Evolutionary conservation across 2,329 filamentous ascomycete genomes (phyloP).

Genomic region (Colletotrichum incanum): DNA sequence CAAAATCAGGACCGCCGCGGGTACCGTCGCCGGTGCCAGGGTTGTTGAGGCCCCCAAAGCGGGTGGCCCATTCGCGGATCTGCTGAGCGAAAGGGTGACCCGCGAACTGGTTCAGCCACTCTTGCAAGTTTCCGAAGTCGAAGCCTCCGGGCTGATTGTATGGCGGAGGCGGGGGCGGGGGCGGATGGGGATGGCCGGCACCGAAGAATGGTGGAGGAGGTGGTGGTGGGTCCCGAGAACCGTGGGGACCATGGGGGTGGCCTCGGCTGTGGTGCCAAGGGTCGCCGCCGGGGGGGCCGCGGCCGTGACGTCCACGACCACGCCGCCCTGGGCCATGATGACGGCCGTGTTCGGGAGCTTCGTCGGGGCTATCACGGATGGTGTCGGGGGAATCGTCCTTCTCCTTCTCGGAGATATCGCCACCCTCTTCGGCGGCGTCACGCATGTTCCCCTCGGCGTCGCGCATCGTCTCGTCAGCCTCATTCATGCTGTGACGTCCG

Average conservation of each 20-base stretch:
- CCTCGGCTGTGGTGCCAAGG: conserved; percentile 31
- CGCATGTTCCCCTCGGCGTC: conserved; percentile 46
- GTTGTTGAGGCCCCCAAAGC: conserved; percentile 22
- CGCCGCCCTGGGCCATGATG: conserved; percentile 45
- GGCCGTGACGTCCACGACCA: conserved; percentile 44
- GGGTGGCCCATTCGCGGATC: conserved; percentile 56
- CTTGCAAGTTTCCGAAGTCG: conserved; percentile 55
- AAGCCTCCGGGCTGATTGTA: conserved; percentile 48
- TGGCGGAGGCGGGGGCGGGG: conserved; percentile 44
- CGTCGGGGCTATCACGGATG: conserved; percentile 51
- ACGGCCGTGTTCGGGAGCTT: conserved; percentile 53
- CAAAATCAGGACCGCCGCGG: conserved; percentile 33
- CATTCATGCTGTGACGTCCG: conserved; percentile 43
- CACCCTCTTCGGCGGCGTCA: conserved; percentile 46
- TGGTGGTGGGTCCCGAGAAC: conserved; percentile 42
- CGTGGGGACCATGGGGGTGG: conserved; percentile 34
- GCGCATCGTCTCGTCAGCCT: conserved; percentile 31
- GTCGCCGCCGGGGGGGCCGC: conserved; percentile 30
- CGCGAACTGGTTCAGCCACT: conserved; percentile 55
- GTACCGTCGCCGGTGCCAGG: conserved; percentile 28
- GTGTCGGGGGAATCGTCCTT: conserved; percentile 56
- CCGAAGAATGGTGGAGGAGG: conserved; percentile 47
- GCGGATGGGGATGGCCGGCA: conserved; percentile 43
- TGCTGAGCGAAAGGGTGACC: conserved; percentile 60
- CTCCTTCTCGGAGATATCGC: conserved; percentile 49